Evolutionary conservation across 1,284 basidiomycete species (phyloP).

Genomic region (Apiotrichum brassicae): DNA sequence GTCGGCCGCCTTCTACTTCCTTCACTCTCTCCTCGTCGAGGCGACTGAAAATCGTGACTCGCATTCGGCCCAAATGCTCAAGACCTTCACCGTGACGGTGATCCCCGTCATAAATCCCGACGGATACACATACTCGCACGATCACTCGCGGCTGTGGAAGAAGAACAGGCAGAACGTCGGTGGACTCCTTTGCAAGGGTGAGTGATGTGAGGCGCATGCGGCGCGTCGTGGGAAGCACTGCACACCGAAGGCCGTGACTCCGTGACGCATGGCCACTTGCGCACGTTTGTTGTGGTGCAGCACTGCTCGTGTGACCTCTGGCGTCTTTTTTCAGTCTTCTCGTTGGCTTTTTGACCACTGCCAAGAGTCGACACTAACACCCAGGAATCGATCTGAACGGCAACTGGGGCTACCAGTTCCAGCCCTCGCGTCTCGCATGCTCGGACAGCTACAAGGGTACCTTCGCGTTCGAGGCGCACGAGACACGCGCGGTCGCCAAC

Average conservation of each 20-base stretch:
- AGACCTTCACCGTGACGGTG: conserved; percentile 64
- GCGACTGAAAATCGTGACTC: conserved; percentile 43
- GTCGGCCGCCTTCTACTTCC: conserved; percentile 64
- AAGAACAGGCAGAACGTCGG: conserved; percentile 64
- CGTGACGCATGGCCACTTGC: too few species aligned
- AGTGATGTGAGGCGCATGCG: conserved; percentile 4
- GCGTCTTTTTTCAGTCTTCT: too few species aligned
- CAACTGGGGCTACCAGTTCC: conserved; percentile 56
- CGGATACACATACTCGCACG: conserved; percentile 65
- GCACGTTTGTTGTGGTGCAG: too few species aligned
- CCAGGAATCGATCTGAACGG: conserved; percentile 74
- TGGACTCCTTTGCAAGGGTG: conserved; percentile 44
- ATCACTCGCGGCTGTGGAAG: conserved; percentile 68
- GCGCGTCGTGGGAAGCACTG: too few species aligned
- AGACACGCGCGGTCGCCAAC: conserved; percentile 66
- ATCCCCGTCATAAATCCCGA: conserved; percentile 77
- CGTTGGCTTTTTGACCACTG: too few species aligned
- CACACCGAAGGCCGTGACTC: too few species aligned
- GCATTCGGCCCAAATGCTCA: conserved; percentile 50
- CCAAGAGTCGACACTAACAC: too few species aligned
- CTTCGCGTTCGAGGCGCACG: conserved; percentile 65
- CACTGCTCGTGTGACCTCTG: too few species aligned
- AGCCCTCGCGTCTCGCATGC: conserved; percentile 47
- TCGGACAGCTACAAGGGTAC: conserved; percentile 67
- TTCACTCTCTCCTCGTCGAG: conserved; percentile 60